Evolutionary conservation across 2,329 filamentous ascomycete species (phyloP), one percentile per base, ranked within the genome.

Genomic region (Aspergillus ruber): DNA sequence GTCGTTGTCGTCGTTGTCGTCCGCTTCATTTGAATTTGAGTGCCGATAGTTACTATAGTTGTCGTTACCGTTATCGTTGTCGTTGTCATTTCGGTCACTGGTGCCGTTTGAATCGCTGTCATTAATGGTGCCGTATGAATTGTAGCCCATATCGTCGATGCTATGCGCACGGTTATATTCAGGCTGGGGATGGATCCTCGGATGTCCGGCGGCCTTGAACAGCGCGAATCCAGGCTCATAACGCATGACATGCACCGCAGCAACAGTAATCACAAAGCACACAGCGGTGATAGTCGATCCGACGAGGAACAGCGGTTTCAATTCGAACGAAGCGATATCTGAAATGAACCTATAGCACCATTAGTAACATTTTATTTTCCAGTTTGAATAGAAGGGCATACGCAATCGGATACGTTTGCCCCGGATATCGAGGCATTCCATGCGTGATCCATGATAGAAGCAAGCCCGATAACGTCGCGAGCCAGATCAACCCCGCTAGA

Each of bases 251-350:
- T 58, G 56, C 12, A 57, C 56, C 1, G 50, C 49, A 9, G 51
- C 51, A 5, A 58, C 51, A 18, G 55, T 56, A 32, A 53, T 45
- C 9, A 54, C 32, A 33, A 58, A 57, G 5, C 55, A 53, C 20
- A 56, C 47, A 23, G 52, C 54, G 9, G 56, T 56, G 17, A 56
- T 51, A 12, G 56, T 52, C 9, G 56, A 42, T 2, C 56, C 56
- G 13, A 56, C 45, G 3, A 58, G 52, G 18, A 58, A 58, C n/a
- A 58, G 47, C 17, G 56, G 52, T 17, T 56, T 58, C 4, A 56
- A 35, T 36, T 58, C 54, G 29, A 56, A 58, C 7, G 56, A 55
- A 2, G 56, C 56, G 9, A 58, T 56, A 25, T 58, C 56, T 8
- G 56, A 58, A 21, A 58, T 56, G 41, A 58, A 58, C 20, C 55